Base-by-base conservation (phyloP, 2,329 filamentous ascomycete species). In the Sporothrix humicola region DNA sequence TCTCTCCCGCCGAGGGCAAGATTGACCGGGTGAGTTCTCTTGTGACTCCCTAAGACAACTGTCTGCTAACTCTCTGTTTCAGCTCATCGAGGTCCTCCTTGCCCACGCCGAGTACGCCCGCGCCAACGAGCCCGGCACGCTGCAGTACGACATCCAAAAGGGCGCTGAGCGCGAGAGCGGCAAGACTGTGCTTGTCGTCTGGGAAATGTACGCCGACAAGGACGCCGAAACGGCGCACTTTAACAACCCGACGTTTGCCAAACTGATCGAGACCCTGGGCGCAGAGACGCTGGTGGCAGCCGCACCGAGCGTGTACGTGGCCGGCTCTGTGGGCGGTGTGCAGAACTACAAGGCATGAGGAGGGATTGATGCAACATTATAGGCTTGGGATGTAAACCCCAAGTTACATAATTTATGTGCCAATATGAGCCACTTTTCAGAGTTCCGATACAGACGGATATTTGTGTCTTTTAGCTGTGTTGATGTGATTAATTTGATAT, bases 161-260 rank as follows among this genome's bases (percentile, higher is more conserved):
- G 59, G 59, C 61, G 56, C 15, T 10, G 26, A 59, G 12, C 56
- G 56, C 12, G 56, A 37, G 26, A 59, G 12, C 7, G 56, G 56
- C 6, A 44, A 20, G 42, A 65, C 37, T 3, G 50, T 20, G 50
- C 9, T 65, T 12, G n/a, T 46, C 1, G 42, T 65, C n/a, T 65
- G 61, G 61, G 61, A 65, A 42, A 44, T 44, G n/a, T 65, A 23
- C 61, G n/a, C 42, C 3, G 61, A 65, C 42, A 44, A 65, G 61
- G 42, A 42, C 9, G 42, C 61, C 10, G 42, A 59, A 13, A 26
- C 61, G 42, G 61, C n/a, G n/a, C 61, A 65, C 10, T 23, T 12
- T 44, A 65, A 46, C 61, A 65, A 48, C 15, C n/a, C n/a, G n/a
- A n/a, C 61, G 17, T 46, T 65, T 13, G 6, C n/a, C 9, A 13